Base-by-base conservation (phyloP, 352 stramenopile genomes). In the Globisporangium solare region DNA sequence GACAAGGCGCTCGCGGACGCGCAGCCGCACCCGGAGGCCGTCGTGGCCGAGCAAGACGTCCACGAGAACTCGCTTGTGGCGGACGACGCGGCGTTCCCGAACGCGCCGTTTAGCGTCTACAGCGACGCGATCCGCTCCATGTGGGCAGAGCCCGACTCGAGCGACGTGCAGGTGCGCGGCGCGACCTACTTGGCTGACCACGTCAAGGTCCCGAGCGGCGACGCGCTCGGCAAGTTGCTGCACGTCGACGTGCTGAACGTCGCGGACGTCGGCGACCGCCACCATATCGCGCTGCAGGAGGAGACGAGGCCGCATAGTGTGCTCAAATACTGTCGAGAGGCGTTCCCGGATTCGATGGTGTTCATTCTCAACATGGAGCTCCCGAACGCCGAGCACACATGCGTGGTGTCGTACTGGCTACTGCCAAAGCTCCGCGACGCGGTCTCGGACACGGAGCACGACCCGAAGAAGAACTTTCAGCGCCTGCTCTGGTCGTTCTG, bases 341-440 rank as follows among this genome's bases (percentile, higher is more conserved):
- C 76, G n/a, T 73, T 76, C 55, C 67, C 72, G 0, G 63, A 83
- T 50, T 75, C 79, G 51, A 83, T 88, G 37, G 72, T 95, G 24
- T 94, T 95, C 58, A 65, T 95, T n/a, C 65, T 96, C 51, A 95
- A 95, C 61, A 75, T 96, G 27, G 70, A 90, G 61, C 61, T 96
- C 11, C 88, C 86, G 1, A 88, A 86, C 31, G 60, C 71, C 0
- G 73, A 86, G 14, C 85, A 88, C 56, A 66, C 89, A 48, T 83
- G 73, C 59, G 59, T 92, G 14, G 86, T 95, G 49, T 66, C 74
- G 22, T 95, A 94, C 65, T 95, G 76, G 79, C 73, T 88, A 35
- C 46, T 89, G 13, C 68, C 76, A 3, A 59, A 60, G 7, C 49
- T 63, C 13, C 57, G 50, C 42, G 41, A 57, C 13, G 64, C 66